phyloP scores from a whole-genome alignment of 2,329 filamentous ascomycete genomes.

The Fusarium sterilihyphosum region DNA sequence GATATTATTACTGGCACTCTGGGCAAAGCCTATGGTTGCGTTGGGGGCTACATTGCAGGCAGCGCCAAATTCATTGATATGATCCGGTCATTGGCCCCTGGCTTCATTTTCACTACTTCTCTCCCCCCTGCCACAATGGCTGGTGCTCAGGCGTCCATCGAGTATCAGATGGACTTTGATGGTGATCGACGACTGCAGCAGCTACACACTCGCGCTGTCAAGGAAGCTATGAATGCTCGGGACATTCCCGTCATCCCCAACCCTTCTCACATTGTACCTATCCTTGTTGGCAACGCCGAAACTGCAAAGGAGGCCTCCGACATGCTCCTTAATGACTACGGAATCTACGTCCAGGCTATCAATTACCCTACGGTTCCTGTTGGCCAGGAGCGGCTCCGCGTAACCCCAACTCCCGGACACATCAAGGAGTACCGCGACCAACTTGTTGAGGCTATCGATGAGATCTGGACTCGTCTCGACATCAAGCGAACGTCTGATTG shows the following conservation, averaged over 20 bases:
- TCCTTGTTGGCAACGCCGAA: slow-evolving; percentile 94
- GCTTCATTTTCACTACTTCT: slow-evolving; percentile 99
- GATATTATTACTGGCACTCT: slow-evolving; percentile 98
- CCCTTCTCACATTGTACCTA: slow-evolving; percentile 93
- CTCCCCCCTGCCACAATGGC: slow-evolving; percentile 97
- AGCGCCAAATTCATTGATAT: slow-evolving; percentile 88
- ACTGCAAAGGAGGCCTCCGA: slow-evolving; percentile 92
- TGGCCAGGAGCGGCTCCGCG: slow-evolving; percentile 94
- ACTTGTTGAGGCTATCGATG: slow-evolving; percentile 83
- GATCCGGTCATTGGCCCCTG: slow-evolving; percentile 92
- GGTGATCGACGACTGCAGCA: slow-evolving; percentile 94
- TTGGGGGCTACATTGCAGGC: slow-evolving; percentile 96
- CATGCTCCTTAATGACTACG: slow-evolving; percentile 87
- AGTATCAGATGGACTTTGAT: slow-evolving; percentile 88
- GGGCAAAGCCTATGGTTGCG: slow-evolving; percentile 97
- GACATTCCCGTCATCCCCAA: slow-evolving; percentile 98
- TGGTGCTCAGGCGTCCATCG: slow-evolving; percentile 88
- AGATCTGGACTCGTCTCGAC: slow-evolving; percentile 86
- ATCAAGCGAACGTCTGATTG: slow-evolving; percentile 95
- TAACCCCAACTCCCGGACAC: slow-evolving; percentile 96
- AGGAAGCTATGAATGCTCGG: slow-evolving; percentile 78
- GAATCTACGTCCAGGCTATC: slow-evolving; percentile 98
- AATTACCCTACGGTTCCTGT: slow-evolving; percentile 99
- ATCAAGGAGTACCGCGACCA: slow-evolving; percentile 85
- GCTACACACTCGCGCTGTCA: slow-evolving; percentile 94